Conservation (phyloP, 768 basidiomycete species). For the Pisolithus orientalis region DNA sequence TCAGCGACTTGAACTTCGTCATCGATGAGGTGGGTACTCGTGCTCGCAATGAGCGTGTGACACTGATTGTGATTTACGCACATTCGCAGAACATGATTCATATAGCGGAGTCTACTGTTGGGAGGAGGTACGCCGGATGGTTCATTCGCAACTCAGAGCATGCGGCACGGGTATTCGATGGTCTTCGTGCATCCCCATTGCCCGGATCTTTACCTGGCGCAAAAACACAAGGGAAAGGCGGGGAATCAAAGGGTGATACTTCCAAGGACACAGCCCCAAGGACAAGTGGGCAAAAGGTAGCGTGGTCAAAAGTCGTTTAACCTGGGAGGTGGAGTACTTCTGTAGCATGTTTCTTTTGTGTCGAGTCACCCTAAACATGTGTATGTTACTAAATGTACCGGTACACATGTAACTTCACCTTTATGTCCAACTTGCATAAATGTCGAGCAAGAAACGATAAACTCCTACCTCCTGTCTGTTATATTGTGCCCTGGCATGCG, state of each 20-base stretch:
- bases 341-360: background rate
- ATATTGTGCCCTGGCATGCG: no score
- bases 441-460: no score
- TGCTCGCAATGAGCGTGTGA: background rate
- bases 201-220: conserved; percentile 24
- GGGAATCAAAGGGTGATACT: conserved; percentile 15
- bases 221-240: conserved; percentile 12
- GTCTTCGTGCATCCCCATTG: conserved; percentile 54
- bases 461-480: no score
- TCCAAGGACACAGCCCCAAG: conserved; percentile 27
- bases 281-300: conserved; percentile 51
- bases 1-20: conserved; percentile 92
- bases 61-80: background rate
- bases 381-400: no score
- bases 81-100: conserved; percentile 84
- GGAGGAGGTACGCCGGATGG: conserved; percentile 92
- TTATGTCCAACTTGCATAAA: no score
- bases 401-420: no score
- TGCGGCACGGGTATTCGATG: conserved; percentile 81
- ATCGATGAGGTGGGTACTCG: conserved; percentile 73
- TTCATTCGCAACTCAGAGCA: conserved; percentile 96
- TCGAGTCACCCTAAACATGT: background rate
- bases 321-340: background rate
- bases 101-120: conserved; percentile 91
- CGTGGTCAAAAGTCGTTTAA: conserved; percentile 35